Conservation (phyloP, 306 rosid genomes). For the Carpinus viminea region DNA sequence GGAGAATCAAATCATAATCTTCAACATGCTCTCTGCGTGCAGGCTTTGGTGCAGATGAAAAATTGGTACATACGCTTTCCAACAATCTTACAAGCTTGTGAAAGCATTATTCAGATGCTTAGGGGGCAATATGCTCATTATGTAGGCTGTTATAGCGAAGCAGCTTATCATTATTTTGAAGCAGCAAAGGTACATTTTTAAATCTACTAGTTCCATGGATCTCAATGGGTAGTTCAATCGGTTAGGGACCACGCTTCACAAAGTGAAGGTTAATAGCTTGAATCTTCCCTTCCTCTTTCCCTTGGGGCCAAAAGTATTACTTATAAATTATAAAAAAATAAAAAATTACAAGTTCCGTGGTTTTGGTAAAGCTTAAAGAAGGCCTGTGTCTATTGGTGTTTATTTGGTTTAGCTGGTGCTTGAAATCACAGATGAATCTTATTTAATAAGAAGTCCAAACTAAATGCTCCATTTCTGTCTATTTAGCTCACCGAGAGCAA, state of each 20-base stretch:
- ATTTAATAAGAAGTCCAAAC: conserved; percentile 30
- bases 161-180: conserved; percentile 84
- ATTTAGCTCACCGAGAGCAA: conserved; percentile 86
- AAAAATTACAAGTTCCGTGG: conserved; percentile 18
- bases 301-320: too few species aligned
- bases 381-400: conserved; percentile 23
- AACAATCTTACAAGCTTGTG: conserved; percentile 90
- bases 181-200: conserved; percentile 65
- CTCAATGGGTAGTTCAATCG: too few species aligned
- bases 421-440: conserved; percentile 11
- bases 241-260: too few species aligned
- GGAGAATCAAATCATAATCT: too few species aligned
- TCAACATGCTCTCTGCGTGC: conserved; percentile 31
- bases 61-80: conserved; percentile 90
- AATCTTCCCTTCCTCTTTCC: too few species aligned
- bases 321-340: too few species aligned
- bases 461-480: conserved; percentile 28
- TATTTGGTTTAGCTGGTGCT: conserved; percentile 11
- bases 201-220: conserved; percentile 13
- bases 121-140: conserved; percentile 96
- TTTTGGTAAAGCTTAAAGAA: conserved; percentile 23
- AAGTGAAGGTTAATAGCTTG: too few species aligned
- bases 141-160: conserved; percentile 86
- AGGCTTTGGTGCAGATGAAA: conserved; percentile 95
- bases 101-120: conserved; percentile 89